Evolutionary conservation across 2,329 filamentous ascomycete genomes (phyloP).

Genomic region (Neobulgaria alba): DNA sequence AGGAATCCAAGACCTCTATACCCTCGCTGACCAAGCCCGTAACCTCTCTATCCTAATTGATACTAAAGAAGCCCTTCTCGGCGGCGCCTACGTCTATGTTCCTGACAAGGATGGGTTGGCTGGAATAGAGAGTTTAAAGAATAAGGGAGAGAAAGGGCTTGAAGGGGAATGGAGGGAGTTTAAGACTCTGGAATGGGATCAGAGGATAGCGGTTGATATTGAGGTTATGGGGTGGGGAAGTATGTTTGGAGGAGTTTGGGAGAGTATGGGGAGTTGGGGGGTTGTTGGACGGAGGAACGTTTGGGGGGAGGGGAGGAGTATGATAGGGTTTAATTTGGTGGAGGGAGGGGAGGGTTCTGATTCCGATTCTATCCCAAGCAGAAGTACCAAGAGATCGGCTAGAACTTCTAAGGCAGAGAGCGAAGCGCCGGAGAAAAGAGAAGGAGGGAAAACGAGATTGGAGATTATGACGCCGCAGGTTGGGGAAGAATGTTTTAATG

Average conservation of each 20-base stretch:
- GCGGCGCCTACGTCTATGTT: slow-evolving; percentile 5
- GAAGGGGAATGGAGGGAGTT: slow-evolving; percentile 27
- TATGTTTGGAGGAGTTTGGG: slow-evolving; percentile 34
- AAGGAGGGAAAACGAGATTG: background rate
- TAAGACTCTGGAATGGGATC: slow-evolving; percentile 34
- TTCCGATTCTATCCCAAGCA: too few relatives aligned
- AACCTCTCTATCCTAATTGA: slow-evolving; percentile 30
- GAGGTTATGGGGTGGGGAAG: slow-evolving; percentile 36
- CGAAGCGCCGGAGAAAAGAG: slow-evolving; percentile 1
- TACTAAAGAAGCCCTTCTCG: slow-evolving; percentile 34
- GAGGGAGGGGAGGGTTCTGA: background rate
- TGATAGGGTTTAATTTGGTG: background rate
- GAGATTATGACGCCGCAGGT: background rate
- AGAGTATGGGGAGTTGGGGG: slow-evolving; percentile 38
- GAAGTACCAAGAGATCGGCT: too few relatives aligned
- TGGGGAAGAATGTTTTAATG: slow-evolving; percentile 4
- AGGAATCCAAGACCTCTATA: slow-evolving; percentile 30
- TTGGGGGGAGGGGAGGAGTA: background rate
- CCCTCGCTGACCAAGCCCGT: slow-evolving; percentile 30
- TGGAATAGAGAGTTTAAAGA: background rate
- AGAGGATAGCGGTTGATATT: slow-evolving; percentile 39
- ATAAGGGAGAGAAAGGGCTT: slow-evolving; percentile 1
- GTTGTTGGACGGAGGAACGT: slow-evolving; percentile 32
- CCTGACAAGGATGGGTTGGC: background rate
- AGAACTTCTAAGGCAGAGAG: background rate